phyloP scores from a whole-genome alignment of 441 rosid species.

The Mallotus repandus region DNA sequence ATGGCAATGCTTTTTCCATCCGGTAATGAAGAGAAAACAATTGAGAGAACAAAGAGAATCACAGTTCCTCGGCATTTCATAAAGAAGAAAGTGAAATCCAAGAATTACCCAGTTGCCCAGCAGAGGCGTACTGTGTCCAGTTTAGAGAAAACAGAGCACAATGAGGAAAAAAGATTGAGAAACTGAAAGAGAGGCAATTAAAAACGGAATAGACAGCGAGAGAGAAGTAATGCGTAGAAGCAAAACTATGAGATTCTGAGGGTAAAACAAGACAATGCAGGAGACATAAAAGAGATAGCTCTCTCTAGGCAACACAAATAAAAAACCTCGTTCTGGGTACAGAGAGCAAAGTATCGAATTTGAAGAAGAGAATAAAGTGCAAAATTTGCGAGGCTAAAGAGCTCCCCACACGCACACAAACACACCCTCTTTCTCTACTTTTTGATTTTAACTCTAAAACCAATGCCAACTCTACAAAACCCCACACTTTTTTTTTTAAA shows the following conservation, averaged over 20 bases:
- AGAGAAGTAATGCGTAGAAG: constrained; percentile 41
- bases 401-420: constrained; percentile 16
- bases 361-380: constrained; percentile 62
- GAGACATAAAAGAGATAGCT: constrained; percentile 25
- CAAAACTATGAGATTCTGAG: constrained; percentile 44
- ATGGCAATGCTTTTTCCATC: constrained; percentile 26
- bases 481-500: neutral
- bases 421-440: constrained; percentile 23
- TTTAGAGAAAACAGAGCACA: constrained; percentile 15
- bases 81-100: constrained; percentile 27
- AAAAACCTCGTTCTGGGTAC: constrained; percentile 61
- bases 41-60: constrained; percentile 23
- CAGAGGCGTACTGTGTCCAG: constrained; percentile 9
- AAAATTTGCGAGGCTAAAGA: constrained; percentile 2
- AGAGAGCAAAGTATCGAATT: constrained; percentile 54
- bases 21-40: constrained; percentile 34
- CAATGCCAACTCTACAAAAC: constrained; percentile 27
- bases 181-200: constrained; percentile 20
- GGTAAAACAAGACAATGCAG: constrained; percentile 57
- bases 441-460: constrained; percentile 32
- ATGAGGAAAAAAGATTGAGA: constrained; percentile 15
- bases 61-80: constrained; percentile 34
- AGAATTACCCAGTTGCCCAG: constrained; percentile 22
- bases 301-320: constrained; percentile 24
- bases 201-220: constrained; percentile 23